These are phyloP conservation scores for Myrica gale DNA, from an alignment of 306 rosid species.

Conservation along the genomic window DNA sequence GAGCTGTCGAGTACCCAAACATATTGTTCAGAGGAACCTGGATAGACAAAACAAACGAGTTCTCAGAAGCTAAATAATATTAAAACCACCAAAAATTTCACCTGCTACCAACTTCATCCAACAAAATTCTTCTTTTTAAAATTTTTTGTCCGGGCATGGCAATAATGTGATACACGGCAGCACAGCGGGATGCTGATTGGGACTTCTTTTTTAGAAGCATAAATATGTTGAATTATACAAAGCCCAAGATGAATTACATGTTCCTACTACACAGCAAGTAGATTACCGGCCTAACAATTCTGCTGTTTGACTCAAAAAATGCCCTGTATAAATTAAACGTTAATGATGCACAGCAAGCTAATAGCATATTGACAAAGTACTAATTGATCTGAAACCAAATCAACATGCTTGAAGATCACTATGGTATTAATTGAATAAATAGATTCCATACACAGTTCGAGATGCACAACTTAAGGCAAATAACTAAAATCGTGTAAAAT, in stretches of 20 bases:
- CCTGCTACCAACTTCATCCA: not conserved
- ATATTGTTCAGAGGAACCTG: slow-evolving; percentile 96
- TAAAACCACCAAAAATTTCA: not conserved
- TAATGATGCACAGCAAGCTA: not conserved
- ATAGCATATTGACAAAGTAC: not conserved
- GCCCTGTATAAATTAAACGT: not conserved
- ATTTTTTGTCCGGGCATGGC: not conserved
- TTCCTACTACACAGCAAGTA: not conserved
- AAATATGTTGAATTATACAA: not conserved
- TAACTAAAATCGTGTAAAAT: not conserved
- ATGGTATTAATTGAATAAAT: not conserved
- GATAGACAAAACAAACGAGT: slow-evolving; percentile 10
- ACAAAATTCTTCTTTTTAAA: not conserved
- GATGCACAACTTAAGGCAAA: not conserved
- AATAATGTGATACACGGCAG: not conserved
- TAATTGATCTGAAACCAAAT: not conserved
- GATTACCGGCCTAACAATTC: not conserved
- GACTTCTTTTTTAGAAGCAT: not conserved
- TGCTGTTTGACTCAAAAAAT: not conserved
- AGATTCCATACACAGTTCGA: not conserved
- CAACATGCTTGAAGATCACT: not conserved
- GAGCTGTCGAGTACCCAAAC: slow-evolving; percentile 93
- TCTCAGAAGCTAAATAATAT: not conserved
- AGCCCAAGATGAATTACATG: not conserved
- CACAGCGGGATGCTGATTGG: not conserved